These are phyloP conservation scores for Leptographium procerum DNA, from an alignment of 2,329 filamentous ascomycete species.

Conservation along the genomic window DNA sequence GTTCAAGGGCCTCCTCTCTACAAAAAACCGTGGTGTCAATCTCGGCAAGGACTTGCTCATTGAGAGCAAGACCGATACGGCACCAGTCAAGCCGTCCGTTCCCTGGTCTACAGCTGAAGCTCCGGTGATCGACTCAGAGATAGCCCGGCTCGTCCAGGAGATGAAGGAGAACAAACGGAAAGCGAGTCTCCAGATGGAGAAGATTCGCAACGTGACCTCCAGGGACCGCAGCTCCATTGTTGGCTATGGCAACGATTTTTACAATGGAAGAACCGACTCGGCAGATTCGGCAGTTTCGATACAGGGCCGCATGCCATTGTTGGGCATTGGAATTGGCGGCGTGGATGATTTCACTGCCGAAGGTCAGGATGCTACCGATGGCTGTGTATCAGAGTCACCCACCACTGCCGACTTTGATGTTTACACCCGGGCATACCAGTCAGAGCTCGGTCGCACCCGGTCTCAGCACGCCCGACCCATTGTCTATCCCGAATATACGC, in stretches of 20 bases:
- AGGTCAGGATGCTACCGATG: constrained; percentile 23
- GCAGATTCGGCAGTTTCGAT: constrained; percentile 48
- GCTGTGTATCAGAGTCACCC: constrained; percentile 69
- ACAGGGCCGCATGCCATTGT: constrained; percentile 51
- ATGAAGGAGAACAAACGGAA: constrained; percentile 30
- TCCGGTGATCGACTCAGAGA: constrained; percentile 25
- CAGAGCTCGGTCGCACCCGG: constrained; percentile 65
- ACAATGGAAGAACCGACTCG: constrained; percentile 45
- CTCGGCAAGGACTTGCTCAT: not conserved
- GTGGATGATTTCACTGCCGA: constrained; percentile 32
- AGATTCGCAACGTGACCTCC: constrained; percentile 1
- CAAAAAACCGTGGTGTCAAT: constrained; percentile 5
- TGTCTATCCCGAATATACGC: constrained; percentile 24
- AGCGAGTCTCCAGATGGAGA: constrained; percentile 15
- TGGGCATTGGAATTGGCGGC: constrained; percentile 65
- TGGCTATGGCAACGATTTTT: constrained; percentile 17
- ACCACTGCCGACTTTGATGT: constrained; percentile 76
- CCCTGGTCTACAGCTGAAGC: not conserved
- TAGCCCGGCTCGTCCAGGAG: constrained; percentile 35
- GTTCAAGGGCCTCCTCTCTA: constrained; percentile 65
- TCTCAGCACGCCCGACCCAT: constrained; percentile 24
- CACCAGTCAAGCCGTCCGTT: constrained; percentile 1
- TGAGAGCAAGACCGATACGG: not conserved
- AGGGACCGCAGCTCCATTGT: not conserved
- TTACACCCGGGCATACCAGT: constrained; percentile 78